A percentile compares a stretch with the other conserved stretches of the same genome.
phyloP scores from a whole-genome alignment of 2,329 filamentous ascomycete species.

The Alternaria metachromatica region DNA sequence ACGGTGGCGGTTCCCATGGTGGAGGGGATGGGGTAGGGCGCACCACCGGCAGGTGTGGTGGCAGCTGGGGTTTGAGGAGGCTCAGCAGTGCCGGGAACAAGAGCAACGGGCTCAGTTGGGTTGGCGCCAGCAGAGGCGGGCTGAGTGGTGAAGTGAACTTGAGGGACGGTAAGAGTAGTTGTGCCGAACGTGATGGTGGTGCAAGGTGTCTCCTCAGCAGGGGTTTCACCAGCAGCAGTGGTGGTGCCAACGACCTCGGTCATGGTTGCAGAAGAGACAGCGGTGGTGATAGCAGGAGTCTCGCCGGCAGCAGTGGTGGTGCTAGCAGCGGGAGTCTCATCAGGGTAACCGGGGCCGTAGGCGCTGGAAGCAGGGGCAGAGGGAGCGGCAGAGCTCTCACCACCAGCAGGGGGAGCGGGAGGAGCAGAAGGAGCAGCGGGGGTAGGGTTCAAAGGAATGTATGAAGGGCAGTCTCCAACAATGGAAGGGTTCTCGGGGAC shows the following conservation, averaged over 20 bases:
- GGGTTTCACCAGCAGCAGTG: constrained; percentile 7
- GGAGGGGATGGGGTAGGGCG: constrained; percentile 35
- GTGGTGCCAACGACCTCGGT: not conserved
- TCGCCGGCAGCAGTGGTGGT: constrained; percentile 13
- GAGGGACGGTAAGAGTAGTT: constrained; percentile 55
- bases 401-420: constrained; percentile 8
- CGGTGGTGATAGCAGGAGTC: constrained; percentile 2
- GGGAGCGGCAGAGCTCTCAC: constrained; percentile 3
- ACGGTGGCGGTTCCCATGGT: constrained; percentile 30
- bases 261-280: not conserved
- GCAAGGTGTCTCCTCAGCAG: constrained; percentile 14
- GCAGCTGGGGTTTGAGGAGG: constrained; percentile 42
- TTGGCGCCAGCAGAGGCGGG: constrained; percentile 37
- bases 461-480: constrained; percentile 73
- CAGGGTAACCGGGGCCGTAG: not conserved
- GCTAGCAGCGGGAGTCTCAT: constrained; percentile 6
- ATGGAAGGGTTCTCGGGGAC: constrained; percentile 82
- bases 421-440: constrained; percentile 23
- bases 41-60: constrained; percentile 11
- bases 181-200: constrained; percentile 54
- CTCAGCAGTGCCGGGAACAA: constrained; percentile 41
- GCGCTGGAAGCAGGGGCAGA: constrained; percentile 11
- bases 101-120: constrained; percentile 42
- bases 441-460: constrained; percentile 55
- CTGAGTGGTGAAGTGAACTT: constrained; percentile 53